Conservation (phyloP, 331 rosid species). For the Prunus yedoensis region DNA sequence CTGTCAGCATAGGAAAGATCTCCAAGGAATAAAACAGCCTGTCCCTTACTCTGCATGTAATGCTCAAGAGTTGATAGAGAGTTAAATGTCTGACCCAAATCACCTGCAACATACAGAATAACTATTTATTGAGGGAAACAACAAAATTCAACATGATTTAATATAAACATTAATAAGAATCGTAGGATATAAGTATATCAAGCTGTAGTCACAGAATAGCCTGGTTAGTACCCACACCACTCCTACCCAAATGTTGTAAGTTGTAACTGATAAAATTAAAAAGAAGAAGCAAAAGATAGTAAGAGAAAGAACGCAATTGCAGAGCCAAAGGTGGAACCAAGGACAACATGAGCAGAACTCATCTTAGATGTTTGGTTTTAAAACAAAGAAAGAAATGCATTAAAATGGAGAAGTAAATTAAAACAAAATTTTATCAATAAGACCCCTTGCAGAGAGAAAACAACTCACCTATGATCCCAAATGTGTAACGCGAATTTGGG, state of each 20-base stretch:
- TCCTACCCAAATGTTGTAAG: no score
- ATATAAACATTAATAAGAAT: constrained; percentile 10
- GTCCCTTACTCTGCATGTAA: constrained; percentile 78
- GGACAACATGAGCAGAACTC: not conserved
- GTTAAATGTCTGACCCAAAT: constrained; percentile 95
- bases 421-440: constrained; percentile 7
- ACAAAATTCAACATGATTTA: not conserved
- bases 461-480: constrained; percentile 86
- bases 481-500: constrained; percentile 74
- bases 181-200: not conserved
- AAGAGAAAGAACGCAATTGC: not conserved
- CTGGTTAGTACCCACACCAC: no score
- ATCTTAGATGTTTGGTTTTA: not conserved
- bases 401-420: not conserved
- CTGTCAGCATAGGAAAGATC: constrained; percentile 97
- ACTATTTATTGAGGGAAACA: not conserved
- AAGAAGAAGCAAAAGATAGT: no score
- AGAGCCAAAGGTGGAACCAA: not conserved
- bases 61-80: constrained; percentile 93
- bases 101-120: constrained; percentile 55
- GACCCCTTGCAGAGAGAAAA: constrained; percentile 11
- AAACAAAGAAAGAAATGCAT: constrained; percentile 3
- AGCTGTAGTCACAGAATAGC: not conserved
- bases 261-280: no score
- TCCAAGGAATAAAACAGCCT: constrained; percentile 79